Evolutionary conservation across 352 stramenopile species (phyloP), one percentile per base, ranked within the genome.

Genomic region (Globisporangium okanoganense): DNA sequence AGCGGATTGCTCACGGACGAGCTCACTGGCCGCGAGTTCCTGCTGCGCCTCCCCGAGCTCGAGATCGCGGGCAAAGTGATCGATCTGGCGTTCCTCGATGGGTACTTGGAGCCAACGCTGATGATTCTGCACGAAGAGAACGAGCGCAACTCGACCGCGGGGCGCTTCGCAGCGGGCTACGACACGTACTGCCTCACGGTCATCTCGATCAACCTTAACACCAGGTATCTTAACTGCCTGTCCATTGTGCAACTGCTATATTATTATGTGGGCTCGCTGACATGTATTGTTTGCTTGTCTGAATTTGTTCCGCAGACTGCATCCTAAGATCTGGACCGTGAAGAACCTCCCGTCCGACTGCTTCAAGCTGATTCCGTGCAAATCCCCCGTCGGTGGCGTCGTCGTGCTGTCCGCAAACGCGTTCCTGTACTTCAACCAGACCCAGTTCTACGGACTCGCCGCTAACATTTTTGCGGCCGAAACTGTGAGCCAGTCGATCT

Each of bases 351-450:
- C 86, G 13, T 92, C 84, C 6, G 84, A 95, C 56, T 87, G 75
- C 45, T 92, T 92, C 57, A 66, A 72, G 1, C 62, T 95, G 13
- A 84, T 92, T 22, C 81, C 86, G 10, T 94, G 84, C 44, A 79
- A 73, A 58, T 75, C 78, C 24, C 85, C 86, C 0, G 69, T 95
- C 1, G 86, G 86, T 33, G 86, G 86, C 13, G 86, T 83, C 3
- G 70, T 95, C 4, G 76, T 95, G 13, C 69, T 93, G 22, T 88
- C 84, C 2, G 76, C 85, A 8, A 92, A 93, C 41, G 84, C 86
- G 8, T 78, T 95, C 31, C 62, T 95, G 14, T 95, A 95, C 56
- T 95, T 91, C 59, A 95, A 95, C 65, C 86, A 95, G 62, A 95
- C 85, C 4, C 82, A 92, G 70, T 94, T 93, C 63, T 73, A 90